Evolutionary conservation across 1,284 basidiomycete species (phyloP).

Genomic region (Ceraceosorus guamensis): DNA sequence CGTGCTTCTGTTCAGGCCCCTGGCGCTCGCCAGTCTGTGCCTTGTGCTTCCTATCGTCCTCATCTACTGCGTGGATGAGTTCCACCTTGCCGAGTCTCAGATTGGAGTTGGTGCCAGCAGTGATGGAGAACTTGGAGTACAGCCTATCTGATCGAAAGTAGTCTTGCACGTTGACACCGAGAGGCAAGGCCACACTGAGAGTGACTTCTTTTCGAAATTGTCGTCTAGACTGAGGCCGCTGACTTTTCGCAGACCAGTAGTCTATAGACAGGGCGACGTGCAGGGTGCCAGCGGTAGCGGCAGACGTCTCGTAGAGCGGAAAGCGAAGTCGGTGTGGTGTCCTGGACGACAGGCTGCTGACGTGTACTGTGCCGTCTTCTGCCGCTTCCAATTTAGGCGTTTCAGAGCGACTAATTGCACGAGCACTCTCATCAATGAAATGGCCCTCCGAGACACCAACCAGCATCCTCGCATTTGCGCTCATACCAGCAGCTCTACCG

Average conservation of each 20-base stretch:
- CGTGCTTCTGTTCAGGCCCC: not conserved
- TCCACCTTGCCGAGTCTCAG: slow-evolving; percentile 18
- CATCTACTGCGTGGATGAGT: slow-evolving; percentile 13
- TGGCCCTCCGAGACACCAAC: slow-evolving; percentile 4
- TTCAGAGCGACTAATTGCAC: not conserved
- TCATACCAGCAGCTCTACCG: not conserved
- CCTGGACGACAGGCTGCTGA: too few species aligned
- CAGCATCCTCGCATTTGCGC: not conserved
- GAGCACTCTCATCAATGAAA: not conserved
- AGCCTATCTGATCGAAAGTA: slow-evolving; percentile 33
- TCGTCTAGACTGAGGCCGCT: slow-evolving; percentile 9
- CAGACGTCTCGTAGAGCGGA: slow-evolving; percentile 11
- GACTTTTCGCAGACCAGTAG: slow-evolving; percentile 9
- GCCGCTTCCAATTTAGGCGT: not conserved
- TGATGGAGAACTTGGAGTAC: slow-evolving; percentile 37
- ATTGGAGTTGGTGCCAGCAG: slow-evolving; percentile 17
- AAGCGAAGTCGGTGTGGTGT: slow-evolving; percentile 10
- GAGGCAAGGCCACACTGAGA: slow-evolving; percentile 26
- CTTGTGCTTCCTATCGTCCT: not conserved
- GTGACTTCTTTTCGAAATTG: slow-evolving; percentile 6
- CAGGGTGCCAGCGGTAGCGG: slow-evolving; percentile 15
- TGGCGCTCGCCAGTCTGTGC: not conserved
- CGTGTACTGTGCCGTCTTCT: not conserved
- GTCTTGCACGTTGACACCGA: slow-evolving; percentile 47
- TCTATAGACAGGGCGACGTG: slow-evolving; percentile 13